Conservation (phyloP, 768 basidiomycete species). For the Xanthoconium stramineum region DNA sequence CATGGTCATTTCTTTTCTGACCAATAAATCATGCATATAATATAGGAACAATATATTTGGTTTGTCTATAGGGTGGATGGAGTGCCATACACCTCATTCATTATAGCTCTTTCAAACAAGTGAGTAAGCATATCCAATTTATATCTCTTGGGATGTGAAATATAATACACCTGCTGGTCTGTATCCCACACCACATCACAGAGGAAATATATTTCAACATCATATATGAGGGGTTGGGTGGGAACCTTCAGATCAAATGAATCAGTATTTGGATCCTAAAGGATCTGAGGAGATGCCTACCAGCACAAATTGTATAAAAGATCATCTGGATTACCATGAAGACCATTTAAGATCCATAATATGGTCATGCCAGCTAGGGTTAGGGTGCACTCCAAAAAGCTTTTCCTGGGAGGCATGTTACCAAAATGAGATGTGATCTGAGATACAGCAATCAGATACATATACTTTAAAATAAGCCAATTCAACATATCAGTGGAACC, state of each 20-base stretch:
- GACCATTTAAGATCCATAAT: slow-evolving; percentile 7
- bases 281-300: not conserved
- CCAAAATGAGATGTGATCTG: too few species aligned
- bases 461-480: slow-evolving; percentile 9
- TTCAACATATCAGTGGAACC: too few species aligned
- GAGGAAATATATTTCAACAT: not conserved
- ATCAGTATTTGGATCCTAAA: not conserved
- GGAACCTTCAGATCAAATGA: not conserved
- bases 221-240: slow-evolving; percentile 1
- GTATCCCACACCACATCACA: too few species aligned
- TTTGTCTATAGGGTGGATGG: too few species aligned
- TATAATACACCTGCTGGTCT: too few species aligned
- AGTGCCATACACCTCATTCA: too few species aligned
- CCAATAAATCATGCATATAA: too few species aligned
- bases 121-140: too few species aligned
- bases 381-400: not conserved
- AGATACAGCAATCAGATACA: not conserved
- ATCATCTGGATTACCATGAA: not conserved
- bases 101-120: too few species aligned
- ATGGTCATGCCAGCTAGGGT: not conserved
- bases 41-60: too few species aligned
- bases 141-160: too few species aligned
- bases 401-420: not conserved
- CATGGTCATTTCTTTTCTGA: too few species aligned
- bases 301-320: not conserved